These are phyloP conservation scores for Sarocladium brachiariae DNA, from an alignment of 2,329 filamentous ascomycete species.

Conservation along the genomic window DNA sequence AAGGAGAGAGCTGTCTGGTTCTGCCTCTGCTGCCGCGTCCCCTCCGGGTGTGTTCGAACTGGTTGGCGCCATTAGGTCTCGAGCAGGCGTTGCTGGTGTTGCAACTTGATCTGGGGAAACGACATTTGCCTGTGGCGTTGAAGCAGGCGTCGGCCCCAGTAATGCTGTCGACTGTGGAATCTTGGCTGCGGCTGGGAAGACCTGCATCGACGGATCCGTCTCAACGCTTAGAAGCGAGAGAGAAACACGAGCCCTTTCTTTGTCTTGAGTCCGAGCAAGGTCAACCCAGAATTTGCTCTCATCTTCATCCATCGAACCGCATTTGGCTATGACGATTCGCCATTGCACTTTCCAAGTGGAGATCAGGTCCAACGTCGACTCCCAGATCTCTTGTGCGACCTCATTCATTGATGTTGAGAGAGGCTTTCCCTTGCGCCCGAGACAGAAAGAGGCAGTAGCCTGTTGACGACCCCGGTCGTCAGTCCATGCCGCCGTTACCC, in stretches of 20 bases:
- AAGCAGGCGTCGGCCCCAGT: conserved; percentile 57
- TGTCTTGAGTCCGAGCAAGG: conserved; percentile 43
- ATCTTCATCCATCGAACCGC: conserved; percentile 57
- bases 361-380: conserved; percentile 67
- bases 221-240: conserved; percentile 59
- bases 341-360: conserved; percentile 65
- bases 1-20: conserved; percentile 57
- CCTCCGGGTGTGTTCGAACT: conserved; percentile 36
- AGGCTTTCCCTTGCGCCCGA: conserved; percentile 51
- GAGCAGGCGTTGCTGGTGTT: conserved; percentile 42
- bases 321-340: conserved; percentile 70
- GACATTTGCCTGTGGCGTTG: conserved; percentile 55
- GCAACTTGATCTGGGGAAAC: conserved; percentile 55
- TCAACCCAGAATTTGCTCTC: conserved; percentile 56
- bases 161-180: conserved; percentile 37
- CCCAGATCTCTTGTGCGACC: conserved; percentile 71
- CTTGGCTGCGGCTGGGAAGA: conserved; percentile 49
- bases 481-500: conserved; percentile 76
- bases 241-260: conserved; percentile 37
- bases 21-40: conserved; percentile 34
- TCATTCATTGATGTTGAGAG: conserved; percentile 50
- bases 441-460: conserved; percentile 65
- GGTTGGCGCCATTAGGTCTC: conserved; percentile 28
- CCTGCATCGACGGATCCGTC: conserved; percentile 55
- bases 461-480: conserved; percentile 70